These are phyloP conservation scores for Cadophora sp. DNA, from an alignment of 2,329 filamentous ascomycete genomes.

Conservation along the genomic window DNA sequence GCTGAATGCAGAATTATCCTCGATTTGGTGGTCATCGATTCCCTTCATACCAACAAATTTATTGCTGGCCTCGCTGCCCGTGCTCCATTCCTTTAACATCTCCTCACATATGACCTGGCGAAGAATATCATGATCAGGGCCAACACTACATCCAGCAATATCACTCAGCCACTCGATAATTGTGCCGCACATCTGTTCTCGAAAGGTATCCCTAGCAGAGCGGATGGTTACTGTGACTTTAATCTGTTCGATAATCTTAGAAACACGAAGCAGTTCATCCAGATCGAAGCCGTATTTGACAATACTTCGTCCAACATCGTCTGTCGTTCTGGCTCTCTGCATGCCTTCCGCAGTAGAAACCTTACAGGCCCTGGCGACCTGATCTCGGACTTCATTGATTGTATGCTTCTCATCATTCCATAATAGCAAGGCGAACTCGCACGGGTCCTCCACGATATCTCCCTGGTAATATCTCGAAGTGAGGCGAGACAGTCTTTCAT, in stretches of 20 bases:
- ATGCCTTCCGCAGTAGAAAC: constrained; percentile 73
- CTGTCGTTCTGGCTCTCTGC: constrained; percentile 83
- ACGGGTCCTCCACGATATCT: constrained; percentile 65
- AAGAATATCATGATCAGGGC: constrained; percentile 78
- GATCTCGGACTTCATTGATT: constrained; percentile 85
- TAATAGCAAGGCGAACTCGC: constrained; percentile 83
- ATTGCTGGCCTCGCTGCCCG: constrained; percentile 84
- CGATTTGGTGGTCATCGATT: constrained; percentile 79
- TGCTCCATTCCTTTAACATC: constrained; percentile 84
- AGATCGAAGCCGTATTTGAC: constrained; percentile 79
- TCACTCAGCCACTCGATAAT: constrained; percentile 97
- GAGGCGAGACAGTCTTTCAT: constrained; percentile 82
- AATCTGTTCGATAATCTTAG: constrained; percentile 90
- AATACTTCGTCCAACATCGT: constrained; percentile 86
- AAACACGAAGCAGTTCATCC: constrained; percentile 75
- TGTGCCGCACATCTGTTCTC: constrained; percentile 98
- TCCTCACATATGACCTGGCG: constrained; percentile 88
- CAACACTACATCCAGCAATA: constrained; percentile 87
- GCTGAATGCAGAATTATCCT: constrained; percentile 41
- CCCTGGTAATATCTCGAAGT: constrained; percentile 76
- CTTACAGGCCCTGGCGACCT: constrained; percentile 88
- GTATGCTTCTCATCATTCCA: constrained; percentile 99
- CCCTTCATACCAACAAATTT: constrained; percentile 78
- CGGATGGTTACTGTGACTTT: constrained; percentile 95
- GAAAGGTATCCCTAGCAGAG: constrained; percentile 91